Evolutionary conservation across 345 rosid genomes (phyloP).

Genomic region (Conringia planisiliqua): DNA sequence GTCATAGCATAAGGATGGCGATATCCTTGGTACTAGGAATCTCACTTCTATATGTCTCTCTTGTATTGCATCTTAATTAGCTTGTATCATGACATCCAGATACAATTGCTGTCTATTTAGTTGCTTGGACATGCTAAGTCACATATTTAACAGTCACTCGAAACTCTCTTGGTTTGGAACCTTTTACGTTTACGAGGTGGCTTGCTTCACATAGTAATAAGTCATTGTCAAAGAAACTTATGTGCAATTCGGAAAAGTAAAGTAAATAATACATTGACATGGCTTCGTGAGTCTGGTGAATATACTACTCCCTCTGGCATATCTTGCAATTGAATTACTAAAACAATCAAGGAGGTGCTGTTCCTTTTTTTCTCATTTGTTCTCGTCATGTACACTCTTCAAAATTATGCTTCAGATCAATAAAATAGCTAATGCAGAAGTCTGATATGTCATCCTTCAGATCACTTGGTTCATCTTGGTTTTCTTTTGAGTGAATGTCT

Average conservation of each 20-base stretch:
- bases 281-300: constrained; percentile 10
- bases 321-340: background rate
- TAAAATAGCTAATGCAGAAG: constrained; percentile 9
- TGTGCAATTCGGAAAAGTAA: background rate
- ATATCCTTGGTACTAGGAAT: background rate
- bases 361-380: background rate
- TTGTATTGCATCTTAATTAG: constrained; percentile 16
- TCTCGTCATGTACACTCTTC: background rate
- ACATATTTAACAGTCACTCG: background rate
- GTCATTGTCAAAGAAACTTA: background rate
- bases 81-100: background rate
- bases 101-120: constrained; percentile 4
- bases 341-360: background rate
- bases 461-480: background rate
- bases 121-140: background rate
- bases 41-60: background rate
- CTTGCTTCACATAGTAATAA: background rate
- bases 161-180: constrained; percentile 6
- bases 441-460: background rate
- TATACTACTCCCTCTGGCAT: background rate
- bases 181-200: background rate
- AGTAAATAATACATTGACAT: background rate
- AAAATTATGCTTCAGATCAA: background rate
- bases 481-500: background rate
- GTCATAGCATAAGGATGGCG: background rate